Evolutionary conservation across 306 rosid genomes (phyloP), one percentile per base, ranked within the genome.

Genomic region (Quercus berberidifolia): DNA sequence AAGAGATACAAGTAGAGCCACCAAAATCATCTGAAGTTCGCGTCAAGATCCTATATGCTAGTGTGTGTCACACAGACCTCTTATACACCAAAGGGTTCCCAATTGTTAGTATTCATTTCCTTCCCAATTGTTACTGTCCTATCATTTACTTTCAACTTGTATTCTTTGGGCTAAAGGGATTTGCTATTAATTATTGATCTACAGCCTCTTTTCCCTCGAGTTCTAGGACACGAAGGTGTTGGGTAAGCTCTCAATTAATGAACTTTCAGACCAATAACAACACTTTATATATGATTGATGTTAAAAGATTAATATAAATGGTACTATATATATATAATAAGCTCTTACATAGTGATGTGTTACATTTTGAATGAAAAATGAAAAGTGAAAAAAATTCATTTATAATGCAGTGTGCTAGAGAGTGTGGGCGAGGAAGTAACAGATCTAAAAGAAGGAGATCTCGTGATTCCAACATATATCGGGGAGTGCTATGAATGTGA

Each of bases 151-250:
- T 25, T 20, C 12, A 41, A 41, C 46, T 41, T 41, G 46, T 41
- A 41, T 41, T 25, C 65, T 20, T 58, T 10, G 65, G 17, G 23
- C 18, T 46, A 31, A 3, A 31, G n/a, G 54, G 5, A 28, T 25
- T 15, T 63, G 25, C 28, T 2, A 51, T 51, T 23, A 26, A 5
- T 76, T 64, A 2, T 5, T 69, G 8, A 23, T 74, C 58, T 78
- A 65, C 86, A 90, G 90, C 74, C 72, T 23, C 54, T 49, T 17
- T 87, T 73, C 78, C 93, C 93, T 70, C 69, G 82, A 75, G 90
- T 85, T 59, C 78, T 83, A 28, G 91, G 91, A 8, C 93, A 87
- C 19, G 94, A 90, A 81, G 94, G 94, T 55, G 86, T 90, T 26
- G 91, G 94, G 93, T 87, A 59, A 26, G 77, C 58, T 35, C 64